Percentiles rank a stretch among this genome's conserved stretches.
These are phyloP conservation scores for Vanderwaltozyma verrucispora DNA, from an alignment of 805 yeast genomes.

Conservation along the genomic window DNA sequence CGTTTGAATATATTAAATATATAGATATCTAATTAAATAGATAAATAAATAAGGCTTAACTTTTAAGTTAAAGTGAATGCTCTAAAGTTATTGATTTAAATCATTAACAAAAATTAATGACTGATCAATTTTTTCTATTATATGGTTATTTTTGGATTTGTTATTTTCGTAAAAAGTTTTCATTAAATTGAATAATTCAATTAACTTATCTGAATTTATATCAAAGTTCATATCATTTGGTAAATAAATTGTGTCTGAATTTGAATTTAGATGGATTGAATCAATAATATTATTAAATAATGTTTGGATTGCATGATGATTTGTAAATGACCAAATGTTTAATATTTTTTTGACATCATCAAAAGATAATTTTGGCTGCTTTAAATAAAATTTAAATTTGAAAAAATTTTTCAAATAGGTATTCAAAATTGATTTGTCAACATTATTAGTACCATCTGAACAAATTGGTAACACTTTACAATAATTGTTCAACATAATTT, in stretches of 20 bases:
- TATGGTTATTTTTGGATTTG: neutral
- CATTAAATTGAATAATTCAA: constrained; percentile 4
- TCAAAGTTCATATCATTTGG: constrained; percentile 13
- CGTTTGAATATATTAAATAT: too few relatives aligned
- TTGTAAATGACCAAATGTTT: constrained; percentile 14
- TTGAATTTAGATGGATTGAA: constrained; percentile 19
- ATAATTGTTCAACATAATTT: neutral
- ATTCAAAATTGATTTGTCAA: constrained; percentile 2
- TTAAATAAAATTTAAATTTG: constrained; percentile 20
- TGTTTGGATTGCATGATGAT: constrained; percentile 13
- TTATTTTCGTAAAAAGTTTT: neutral
- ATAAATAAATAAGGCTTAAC: neutral
- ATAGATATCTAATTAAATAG: too few relatives aligned
- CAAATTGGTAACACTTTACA: neutral
- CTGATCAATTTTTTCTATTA: neutral
- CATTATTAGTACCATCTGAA: neutral
- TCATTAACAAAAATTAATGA: constrained; percentile 1
- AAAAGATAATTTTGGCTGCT: constrained; percentile 11
- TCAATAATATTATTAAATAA: constrained; percentile 26
- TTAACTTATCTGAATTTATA: constrained; percentile 9
- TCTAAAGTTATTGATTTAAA: neutral
- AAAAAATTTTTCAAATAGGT: constrained; percentile 16
- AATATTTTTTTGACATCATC: constrained; percentile 15
- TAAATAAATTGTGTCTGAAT: constrained; percentile 9
- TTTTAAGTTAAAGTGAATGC: neutral